These are phyloP conservation scores for Barnettozyma sp. DNA, from an alignment of 805 yeast species.

Conservation along the genomic window DNA sequence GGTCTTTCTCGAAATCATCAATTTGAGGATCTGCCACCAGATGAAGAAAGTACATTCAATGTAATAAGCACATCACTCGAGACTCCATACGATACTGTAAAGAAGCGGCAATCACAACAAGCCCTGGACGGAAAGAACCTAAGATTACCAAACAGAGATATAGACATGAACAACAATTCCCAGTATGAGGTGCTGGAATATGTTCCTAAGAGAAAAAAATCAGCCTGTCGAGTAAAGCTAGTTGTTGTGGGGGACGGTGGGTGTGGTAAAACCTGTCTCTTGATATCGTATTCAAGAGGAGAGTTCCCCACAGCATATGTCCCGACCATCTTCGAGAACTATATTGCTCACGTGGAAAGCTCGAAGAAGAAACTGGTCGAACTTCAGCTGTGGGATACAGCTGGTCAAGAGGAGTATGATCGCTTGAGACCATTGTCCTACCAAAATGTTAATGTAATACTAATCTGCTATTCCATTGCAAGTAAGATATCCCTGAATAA, in stretches of 20 bases:
- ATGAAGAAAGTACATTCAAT: conserved; percentile 16
- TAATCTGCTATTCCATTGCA: conserved; percentile 72
- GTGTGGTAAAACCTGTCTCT: conserved; percentile 80
- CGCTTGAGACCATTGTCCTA: conserved; percentile 72
- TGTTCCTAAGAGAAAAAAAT: conserved; percentile 23
- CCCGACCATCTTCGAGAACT: conserved; percentile 81
- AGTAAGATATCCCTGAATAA: conserved; percentile 57
- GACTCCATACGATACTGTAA: conserved; percentile 26
- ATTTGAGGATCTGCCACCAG: conserved; percentile 1
- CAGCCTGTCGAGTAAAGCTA: conserved; percentile 41
- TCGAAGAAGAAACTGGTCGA: conserved; percentile 49
- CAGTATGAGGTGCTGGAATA: conserved; percentile 10
- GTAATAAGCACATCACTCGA: conserved; percentile 21
- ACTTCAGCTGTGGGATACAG: conserved; percentile 82
- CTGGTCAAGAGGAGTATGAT: conserved; percentile 85
- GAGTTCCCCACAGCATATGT: conserved; percentile 66
- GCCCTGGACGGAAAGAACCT: conserved; percentile 1
- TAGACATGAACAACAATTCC: background rate
- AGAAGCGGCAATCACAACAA: conserved; percentile 16
- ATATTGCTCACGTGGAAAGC: conserved; percentile 48
- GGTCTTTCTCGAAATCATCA: conserved; percentile 9
- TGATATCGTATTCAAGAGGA: conserved; percentile 59
- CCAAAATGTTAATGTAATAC: conserved; percentile 68
- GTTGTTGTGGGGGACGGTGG: conserved; percentile 90
- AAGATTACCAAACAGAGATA: conserved; percentile 3